Percentiles rank a stretch among this genome's conserved stretches.
Conservation (phyloP, 2,329 filamentous ascomycete species). For the Ampelomyces quisqualis region DNA sequence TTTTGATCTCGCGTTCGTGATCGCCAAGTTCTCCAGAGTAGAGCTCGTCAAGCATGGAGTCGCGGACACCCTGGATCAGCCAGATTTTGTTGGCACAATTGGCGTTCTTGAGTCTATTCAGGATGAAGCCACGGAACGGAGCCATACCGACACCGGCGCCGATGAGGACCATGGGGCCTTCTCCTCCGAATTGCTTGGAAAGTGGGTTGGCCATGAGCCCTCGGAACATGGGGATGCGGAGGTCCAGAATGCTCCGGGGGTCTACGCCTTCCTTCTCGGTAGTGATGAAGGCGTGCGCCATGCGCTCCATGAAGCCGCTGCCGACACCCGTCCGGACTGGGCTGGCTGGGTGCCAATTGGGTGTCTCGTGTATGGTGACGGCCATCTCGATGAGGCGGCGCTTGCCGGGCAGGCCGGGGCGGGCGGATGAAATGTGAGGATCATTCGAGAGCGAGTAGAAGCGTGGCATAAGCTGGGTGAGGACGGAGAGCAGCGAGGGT, state of each 20-base stretch:
- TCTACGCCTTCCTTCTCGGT: slow-evolving; percentile 61
- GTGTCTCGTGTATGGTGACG: slow-evolving; percentile 88
- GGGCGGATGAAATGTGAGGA: slow-evolving; percentile 74
- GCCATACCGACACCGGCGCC: slow-evolving; percentile 96
- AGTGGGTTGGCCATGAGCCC: slow-evolving; percentile 97
- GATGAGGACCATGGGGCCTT: slow-evolving; percentile 96
- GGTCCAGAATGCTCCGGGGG: slow-evolving; percentile 52
- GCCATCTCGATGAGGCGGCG: slow-evolving; percentile 90
- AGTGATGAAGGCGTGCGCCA: slow-evolving; percentile 71
- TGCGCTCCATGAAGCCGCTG: slow-evolving; percentile 88
- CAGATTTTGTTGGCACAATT: slow-evolving; percentile 98
- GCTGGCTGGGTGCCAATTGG: slow-evolving; percentile 69
- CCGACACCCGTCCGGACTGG: slow-evolving; percentile 74
- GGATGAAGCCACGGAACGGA: slow-evolving; percentile 95
- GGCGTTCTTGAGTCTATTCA: slow-evolving; percentile 87
- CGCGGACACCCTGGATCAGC: slow-evolving; percentile 92
- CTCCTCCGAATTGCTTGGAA: slow-evolving; percentile 84
- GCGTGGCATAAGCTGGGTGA: slow-evolving; percentile 90
- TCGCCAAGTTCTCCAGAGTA: slow-evolving; percentile 95
- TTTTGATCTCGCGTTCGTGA: slow-evolving; percentile 50
- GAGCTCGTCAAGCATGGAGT: slow-evolving; percentile 90
- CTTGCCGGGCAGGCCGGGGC: slow-evolving; percentile 64
- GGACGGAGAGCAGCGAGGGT: slow-evolving; percentile 73
- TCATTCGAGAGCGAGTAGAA: slow-evolving; percentile 99
- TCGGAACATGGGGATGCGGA: slow-evolving; percentile 95